Evolutionary conservation across 2,329 filamentous ascomycete genomes (phyloP), one percentile per base, ranked within the genome.

Genomic region (Xylariaceae sp.): DNA sequence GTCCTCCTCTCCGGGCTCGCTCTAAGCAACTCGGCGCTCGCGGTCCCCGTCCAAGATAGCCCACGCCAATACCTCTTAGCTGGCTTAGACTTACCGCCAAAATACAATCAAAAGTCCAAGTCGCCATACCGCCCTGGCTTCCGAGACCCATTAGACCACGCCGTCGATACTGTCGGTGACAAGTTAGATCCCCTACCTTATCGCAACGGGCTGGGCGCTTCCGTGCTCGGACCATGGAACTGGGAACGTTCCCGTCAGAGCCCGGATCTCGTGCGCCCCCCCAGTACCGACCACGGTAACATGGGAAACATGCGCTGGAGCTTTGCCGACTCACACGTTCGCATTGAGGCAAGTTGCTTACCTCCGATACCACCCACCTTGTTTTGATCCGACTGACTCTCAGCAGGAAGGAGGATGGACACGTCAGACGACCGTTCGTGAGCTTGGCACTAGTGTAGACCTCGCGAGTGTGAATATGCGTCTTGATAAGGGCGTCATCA

Each of bases 401-500:
- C 33, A 26, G 28, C 39, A 86, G 70, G 82, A 87, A 60, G 82
- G 81, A 33, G 83, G 84, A 37, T 88, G 84, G 84, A 85, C 83
- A 1, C 72, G 83, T 16, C 81, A 88, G 60, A 87, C 83, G 1
- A 85, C 81, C 3, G 64, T 79, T 12, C 71, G 77, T 21, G 79
- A 84, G 60, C 68, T 85, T 3, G 70, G 74, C 21, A 73, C 73
- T 6, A 83, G 78, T 50, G 70, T 76, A n/a, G 81, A 87, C 56
- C 71, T 88, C 31, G 84, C 84, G 2, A 78, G 80, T 28, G 84
- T 88, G 38, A 86, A 88, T 59, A 88, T 88, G 84, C 75, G 83
- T 9, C 74, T 88, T 3, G 83, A 81, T 27, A 65, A 76, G 47
- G 82, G 83, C 24, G 83, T 81, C 21, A 85, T 85, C 50, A 80